A percentile compares a stretch with the other conserved stretches of the same genome.
phyloP scores from a whole-genome alignment of 2,329 filamentous ascomycete genomes.

The Aurifilum marmelostoma region DNA sequence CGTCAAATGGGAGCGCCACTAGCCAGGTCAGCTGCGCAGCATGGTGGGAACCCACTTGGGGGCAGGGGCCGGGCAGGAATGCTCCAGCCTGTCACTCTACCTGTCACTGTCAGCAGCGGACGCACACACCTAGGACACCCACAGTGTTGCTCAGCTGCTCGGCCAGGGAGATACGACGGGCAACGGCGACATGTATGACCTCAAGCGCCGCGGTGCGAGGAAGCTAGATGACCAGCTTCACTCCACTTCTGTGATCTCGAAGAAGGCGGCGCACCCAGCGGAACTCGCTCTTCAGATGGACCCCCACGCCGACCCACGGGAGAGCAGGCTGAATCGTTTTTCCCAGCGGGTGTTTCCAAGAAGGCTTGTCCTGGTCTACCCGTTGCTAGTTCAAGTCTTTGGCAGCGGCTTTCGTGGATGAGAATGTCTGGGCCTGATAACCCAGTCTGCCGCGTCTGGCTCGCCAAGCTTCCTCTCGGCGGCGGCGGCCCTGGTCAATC shows the following conservation, averaged over 20 bases:
- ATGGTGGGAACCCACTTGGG: conserved; percentile 3
- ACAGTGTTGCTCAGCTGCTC: background rate
- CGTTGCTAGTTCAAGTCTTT: conserved; percentile 20
- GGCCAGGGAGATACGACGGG: background rate
- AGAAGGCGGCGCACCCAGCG: background rate
- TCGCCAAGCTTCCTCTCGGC: background rate
- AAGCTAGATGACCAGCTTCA: too few species aligned
- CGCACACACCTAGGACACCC: background rate
- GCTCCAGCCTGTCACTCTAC: background rate
- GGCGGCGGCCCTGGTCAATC: background rate
- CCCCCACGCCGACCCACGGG: conserved; percentile 24
- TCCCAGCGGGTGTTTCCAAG: conserved; percentile 9
- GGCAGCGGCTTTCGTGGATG: conserved; percentile 9
- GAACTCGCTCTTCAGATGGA: conserved; percentile 13
- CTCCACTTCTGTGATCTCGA: too few species aligned
- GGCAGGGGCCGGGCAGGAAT: background rate
- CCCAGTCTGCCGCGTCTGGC: conserved; percentile 22
- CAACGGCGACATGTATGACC: background rate
- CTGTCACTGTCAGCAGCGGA: conserved; percentile 1
- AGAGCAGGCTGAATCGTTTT: conserved; percentile 6
- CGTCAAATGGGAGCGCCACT: conserved; percentile 13
- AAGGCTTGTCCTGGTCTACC: conserved; percentile 27
- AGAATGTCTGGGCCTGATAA: conserved; percentile 2
- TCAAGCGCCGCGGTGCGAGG: too few species aligned
- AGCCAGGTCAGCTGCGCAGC: conserved; percentile 19